A percentile compares a stretch with the other conserved stretches of the same genome.
Evolutionary conservation across 495 filamentous ascomycete genomes (phyloP).

Genomic region (Trypethelium eluteriae): DNA sequence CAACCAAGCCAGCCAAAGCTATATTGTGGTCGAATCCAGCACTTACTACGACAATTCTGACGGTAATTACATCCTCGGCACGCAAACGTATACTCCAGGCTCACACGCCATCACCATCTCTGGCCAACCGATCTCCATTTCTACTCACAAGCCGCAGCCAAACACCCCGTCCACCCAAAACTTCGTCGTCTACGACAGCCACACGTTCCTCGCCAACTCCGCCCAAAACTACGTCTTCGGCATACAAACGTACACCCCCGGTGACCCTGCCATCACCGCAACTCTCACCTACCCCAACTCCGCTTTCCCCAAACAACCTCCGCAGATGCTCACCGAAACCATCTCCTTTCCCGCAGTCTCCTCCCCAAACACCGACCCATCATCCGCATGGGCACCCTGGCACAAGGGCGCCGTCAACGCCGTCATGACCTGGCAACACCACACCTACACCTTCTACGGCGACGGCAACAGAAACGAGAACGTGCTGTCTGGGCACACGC

Average conservation of each 20-base stretch:
- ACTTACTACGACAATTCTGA: neutral
- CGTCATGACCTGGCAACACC: slow-evolving; percentile 10
- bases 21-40: neutral
- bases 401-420: neutral
- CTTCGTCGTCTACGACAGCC: neutral
- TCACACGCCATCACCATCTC: neutral
- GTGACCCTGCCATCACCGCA: neutral
- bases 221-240: neutral
- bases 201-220: neutral
- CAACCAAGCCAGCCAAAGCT: neutral
- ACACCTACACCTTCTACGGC: slow-evolving; percentile 7
- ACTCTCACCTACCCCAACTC: neutral
- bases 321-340: neutral
- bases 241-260: neutral
- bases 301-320: neutral
- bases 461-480: slow-evolving; percentile 1
- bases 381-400: neutral
- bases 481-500: neutral
- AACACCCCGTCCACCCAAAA: neutral
- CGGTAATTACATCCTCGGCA: neutral
- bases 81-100: neutral
- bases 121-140: neutral
- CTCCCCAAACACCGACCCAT: neutral
- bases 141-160: neutral
- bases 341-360: neutral